Conservation (phyloP, 345 rosid species). For the Syzygium aqueum region DNA sequence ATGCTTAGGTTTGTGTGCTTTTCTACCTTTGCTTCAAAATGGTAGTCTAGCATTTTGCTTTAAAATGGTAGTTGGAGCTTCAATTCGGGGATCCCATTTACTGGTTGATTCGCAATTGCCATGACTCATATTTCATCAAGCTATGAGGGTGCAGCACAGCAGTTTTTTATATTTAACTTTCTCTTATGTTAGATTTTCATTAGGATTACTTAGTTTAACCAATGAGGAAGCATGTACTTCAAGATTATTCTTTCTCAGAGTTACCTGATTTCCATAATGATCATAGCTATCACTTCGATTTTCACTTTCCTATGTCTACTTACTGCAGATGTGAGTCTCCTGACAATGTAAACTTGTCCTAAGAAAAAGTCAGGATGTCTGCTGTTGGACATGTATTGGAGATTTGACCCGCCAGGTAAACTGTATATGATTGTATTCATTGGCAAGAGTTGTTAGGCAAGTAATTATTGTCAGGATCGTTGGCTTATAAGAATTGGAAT, state of each 20-base stretch:
- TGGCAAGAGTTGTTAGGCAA: neutral
- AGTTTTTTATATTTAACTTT: neutral
- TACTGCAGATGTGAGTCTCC: neutral
- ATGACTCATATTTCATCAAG: neutral
- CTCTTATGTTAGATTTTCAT: neutral
- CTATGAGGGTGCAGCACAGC: neutral
- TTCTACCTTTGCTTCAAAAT: neutral
- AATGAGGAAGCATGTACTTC: neutral
- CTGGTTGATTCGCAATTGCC: neutral
- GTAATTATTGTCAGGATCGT: neutral
- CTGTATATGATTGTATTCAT: neutral
- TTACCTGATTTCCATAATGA: neutral
- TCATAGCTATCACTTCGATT: neutral
- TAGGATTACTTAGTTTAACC: neutral
- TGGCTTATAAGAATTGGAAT: neutral
- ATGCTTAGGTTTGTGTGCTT: neutral
- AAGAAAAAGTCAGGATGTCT: neutral
- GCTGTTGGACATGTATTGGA: neutral
- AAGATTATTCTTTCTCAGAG: neutral
- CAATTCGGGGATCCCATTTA: neutral
- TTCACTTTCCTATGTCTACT: neutral
- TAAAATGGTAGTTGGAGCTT: neutral
- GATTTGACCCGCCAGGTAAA: neutral
- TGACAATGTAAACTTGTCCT: neutral
- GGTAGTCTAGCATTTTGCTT: neutral